Conservation (phyloP, 2,329 filamentous ascomycete species). For the Microsporum audouinii region DNA sequence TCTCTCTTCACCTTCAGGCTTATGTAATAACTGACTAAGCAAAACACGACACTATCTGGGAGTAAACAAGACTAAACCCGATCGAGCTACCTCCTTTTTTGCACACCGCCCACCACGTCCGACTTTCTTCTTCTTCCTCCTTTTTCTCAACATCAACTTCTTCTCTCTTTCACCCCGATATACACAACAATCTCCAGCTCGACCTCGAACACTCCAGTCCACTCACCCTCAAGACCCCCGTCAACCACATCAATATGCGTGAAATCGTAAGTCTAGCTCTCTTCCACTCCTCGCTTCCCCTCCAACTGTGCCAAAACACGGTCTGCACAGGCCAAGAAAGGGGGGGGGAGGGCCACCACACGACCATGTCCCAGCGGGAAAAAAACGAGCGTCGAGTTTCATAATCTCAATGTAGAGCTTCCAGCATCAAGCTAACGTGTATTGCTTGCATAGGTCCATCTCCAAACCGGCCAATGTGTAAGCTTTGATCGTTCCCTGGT, state of each 20-base stretch:
- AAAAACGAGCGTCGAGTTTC: neutral
- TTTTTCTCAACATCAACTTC: constrained; percentile 10
- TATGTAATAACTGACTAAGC: neutral
- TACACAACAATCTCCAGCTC: constrained; percentile 10
- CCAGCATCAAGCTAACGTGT: constrained; percentile 5
- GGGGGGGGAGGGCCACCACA: neutral
- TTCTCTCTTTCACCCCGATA: constrained; percentile 14
- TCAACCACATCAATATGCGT: constrained; percentile 48
- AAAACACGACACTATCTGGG: neutral
- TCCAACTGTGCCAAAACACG: constrained; percentile 5
- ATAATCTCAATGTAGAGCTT: neutral
- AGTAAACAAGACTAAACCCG: neutral
- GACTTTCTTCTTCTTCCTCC: constrained; percentile 17
- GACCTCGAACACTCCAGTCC: constrained; percentile 4
- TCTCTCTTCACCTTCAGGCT: neutral
- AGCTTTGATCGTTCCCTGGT: constrained; percentile 31
- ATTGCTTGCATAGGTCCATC: constrained; percentile 66
- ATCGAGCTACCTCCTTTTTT: constrained; percentile 5
- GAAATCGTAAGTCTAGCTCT: constrained; percentile 52
- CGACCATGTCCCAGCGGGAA: constrained; percentile 4
- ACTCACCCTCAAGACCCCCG: constrained; percentile 12
- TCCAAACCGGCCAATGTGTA: constrained; percentile 99
- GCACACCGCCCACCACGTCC: constrained; percentile 24
- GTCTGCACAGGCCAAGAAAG: constrained; percentile 15
- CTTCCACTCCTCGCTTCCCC: constrained; percentile 25